Evolutionary conservation across 441 rosid species (phyloP), one percentile per base, ranked within the genome.

Genomic region (Daphne laureola): DNA sequence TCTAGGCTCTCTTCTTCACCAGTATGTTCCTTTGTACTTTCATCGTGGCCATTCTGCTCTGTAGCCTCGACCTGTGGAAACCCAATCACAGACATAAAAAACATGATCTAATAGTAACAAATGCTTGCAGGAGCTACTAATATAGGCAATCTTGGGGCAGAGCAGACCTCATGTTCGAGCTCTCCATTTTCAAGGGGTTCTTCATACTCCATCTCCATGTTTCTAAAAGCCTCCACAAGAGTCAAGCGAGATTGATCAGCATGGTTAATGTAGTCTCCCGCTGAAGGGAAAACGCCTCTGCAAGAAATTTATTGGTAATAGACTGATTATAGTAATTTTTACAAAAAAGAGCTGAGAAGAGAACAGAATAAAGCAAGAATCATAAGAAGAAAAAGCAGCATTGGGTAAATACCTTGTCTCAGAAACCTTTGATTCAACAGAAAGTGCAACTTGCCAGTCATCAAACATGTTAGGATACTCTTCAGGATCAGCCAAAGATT

Each of bases 401-500:
- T 57, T 44, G 26, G 60, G 12, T 31, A 31, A 31, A 44, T 81
- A 94, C 98, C 98, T 84, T 44, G 83, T 75, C 74, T 74, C 96
- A 50, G 83, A 81, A 67, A 69, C 80, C 73, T 67, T 79, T 59
- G 88, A 72, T 68, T 90, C 99, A 46, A 94, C 73, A 23, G 96
- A 75, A 26, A 87, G 71, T 44, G 96, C 83, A 50, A 84, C 79
- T 76, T 94, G 94, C 99, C 98, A 90, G 70, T 94, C 97, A 62
- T 90, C 99, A 76, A 90, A 94, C 74, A 94, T 44, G 80, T 90
- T 94, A 17, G 98, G 78, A 65, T 94, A 90, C 75, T 94, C 99
- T 67, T 75, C 85, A 50, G 99, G 97, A 80, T 94, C 96, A n/a
- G 99, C 98, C 78, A 94, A 73, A 57, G 98, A 90, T 65, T 94